Evolutionary conservation across 305 asterid species (phyloP).

Genomic region (Fraxinus angustifolia): DNA sequence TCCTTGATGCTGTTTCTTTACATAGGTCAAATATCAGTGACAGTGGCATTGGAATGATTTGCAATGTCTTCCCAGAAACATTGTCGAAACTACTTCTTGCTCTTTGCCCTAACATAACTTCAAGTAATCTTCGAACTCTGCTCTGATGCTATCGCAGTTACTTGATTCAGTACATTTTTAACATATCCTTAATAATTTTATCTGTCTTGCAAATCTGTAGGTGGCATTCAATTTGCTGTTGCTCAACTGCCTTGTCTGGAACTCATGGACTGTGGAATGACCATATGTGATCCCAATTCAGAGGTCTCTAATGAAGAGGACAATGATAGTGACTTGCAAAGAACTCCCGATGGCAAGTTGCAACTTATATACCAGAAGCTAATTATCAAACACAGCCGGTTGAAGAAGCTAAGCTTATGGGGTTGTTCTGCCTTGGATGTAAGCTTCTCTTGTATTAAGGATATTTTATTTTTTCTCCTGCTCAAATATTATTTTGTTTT

Average conservation of each 20-base stretch:
- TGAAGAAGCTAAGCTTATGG: conserved; percentile 94
- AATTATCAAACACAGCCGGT: conserved; percentile 75
- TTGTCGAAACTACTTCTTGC: conserved; percentile 78
- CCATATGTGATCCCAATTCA: conserved; percentile 59
- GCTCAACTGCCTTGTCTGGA: conserved; percentile 85
- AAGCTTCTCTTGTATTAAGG: conserved; percentile 30
- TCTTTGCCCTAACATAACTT: conserved; percentile 86
- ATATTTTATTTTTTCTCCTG: neutral
- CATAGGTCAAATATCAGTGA: conserved; percentile 88
- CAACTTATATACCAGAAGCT: conserved; percentile 79
- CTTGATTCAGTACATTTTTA: neutral
- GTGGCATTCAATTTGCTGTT: conserved; percentile 93
- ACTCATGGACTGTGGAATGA: conserved; percentile 96
- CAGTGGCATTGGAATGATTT: conserved; percentile 92
- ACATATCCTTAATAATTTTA: neutral
- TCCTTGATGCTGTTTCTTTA: conserved; percentile 19
- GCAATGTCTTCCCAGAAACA: conserved; percentile 84
- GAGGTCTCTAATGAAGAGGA: conserved; percentile 36
- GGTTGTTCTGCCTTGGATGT: conserved; percentile 98
- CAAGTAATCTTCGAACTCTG: conserved; percentile 54
- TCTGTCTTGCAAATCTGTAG: conserved; percentile 29
- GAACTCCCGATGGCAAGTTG: conserved; percentile 50
- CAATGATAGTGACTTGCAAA: conserved; percentile 33
- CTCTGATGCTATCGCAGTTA: neutral
- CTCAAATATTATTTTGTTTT: conserved; percentile 8